These are phyloP conservation scores for Cordyceps javanica DNA, from an alignment of 2,329 filamentous ascomycete species.

Conservation along the genomic window DNA sequence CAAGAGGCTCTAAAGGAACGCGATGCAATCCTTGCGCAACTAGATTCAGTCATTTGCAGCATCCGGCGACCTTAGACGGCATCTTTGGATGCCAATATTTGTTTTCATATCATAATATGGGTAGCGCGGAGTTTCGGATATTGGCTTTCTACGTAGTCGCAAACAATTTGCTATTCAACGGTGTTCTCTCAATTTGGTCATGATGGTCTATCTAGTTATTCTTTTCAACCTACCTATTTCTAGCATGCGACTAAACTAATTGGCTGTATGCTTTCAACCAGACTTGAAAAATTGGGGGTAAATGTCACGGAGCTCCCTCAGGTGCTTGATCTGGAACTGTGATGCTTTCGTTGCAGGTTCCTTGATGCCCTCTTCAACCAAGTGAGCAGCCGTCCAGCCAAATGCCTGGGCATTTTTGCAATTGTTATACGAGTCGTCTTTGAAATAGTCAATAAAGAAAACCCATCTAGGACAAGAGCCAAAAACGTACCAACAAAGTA, in stretches of 20 bases:
- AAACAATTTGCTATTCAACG: background rate
- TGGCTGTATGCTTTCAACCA: slow-evolving; percentile 10
- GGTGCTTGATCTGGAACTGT: slow-evolving; percentile 65
- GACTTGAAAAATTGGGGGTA: slow-evolving; percentile 85
- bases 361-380: slow-evolving; percentile 70
- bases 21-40: slow-evolving; percentile 51
- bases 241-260: background rate
- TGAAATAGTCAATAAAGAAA: background rate
- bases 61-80: slow-evolving; percentile 52
- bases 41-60: slow-evolving; percentile 56
- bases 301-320: slow-evolving; percentile 67
- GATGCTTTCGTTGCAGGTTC: slow-evolving; percentile 59
- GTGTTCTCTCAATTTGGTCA: background rate
- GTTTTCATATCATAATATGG: slow-evolving; percentile 15
- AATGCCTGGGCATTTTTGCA: slow-evolving; percentile 68
- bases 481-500: slow-evolving; percentile 78
- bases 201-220: background rate
- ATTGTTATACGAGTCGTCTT: slow-evolving; percentile 87
- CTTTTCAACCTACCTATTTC: background rate
- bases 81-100: background rate
- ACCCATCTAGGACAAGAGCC: background rate
- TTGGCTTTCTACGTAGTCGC: background rate
- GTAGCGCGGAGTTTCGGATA: slow-evolving; percentile 24
- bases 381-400: slow-evolving; percentile 82
- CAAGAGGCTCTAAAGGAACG: slow-evolving; percentile 59